Conservation (phyloP, 1,284 basidiomycete species). For the Microbotryum silenes-acaulis region DNA sequence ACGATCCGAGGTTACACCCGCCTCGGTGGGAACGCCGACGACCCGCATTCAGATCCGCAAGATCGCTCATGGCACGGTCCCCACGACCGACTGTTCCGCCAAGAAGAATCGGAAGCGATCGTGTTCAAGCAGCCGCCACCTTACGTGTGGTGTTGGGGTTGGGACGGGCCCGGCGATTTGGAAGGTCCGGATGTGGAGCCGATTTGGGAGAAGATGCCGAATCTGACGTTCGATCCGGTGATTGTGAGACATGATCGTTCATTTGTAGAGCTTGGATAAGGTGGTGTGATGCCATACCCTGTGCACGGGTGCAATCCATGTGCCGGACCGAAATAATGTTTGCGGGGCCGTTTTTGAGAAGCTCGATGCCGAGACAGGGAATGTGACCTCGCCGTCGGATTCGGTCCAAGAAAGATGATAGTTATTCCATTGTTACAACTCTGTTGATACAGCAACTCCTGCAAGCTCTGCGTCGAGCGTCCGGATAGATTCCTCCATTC, state of each 20-base stretch:
- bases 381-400: no score
- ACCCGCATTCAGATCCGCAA: conserved; percentile 87
- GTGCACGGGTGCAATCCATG: no score
- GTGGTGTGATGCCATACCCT: no score
- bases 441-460: no score
- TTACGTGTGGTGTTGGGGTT: conserved; percentile 95
- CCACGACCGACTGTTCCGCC: conserved; percentile 80
- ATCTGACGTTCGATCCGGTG: conserved; percentile 54
- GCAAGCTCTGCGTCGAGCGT: no score
- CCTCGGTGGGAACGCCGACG: conserved; percentile 83
- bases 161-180: conserved; percentile 92
- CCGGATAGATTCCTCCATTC: no score
- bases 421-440: no score
- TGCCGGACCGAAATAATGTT: no score
- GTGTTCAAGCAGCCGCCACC: conserved; percentile 74
- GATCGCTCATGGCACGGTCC: conserved; percentile 91
- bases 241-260: conserved; percentile 65
- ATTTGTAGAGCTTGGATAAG: conserved; percentile 21
- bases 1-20: conserved; percentile 87
- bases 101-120: conserved; percentile 69
- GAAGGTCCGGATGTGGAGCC: conserved; percentile 77
- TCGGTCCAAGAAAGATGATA: no score
- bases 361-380: not conserved
- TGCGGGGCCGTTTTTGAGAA: not conserved
- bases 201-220: conserved; percentile 80